Conservation (phyloP, 2,329 filamentous ascomycete genomes). For the Aspergillus sclerotialis region DNA sequence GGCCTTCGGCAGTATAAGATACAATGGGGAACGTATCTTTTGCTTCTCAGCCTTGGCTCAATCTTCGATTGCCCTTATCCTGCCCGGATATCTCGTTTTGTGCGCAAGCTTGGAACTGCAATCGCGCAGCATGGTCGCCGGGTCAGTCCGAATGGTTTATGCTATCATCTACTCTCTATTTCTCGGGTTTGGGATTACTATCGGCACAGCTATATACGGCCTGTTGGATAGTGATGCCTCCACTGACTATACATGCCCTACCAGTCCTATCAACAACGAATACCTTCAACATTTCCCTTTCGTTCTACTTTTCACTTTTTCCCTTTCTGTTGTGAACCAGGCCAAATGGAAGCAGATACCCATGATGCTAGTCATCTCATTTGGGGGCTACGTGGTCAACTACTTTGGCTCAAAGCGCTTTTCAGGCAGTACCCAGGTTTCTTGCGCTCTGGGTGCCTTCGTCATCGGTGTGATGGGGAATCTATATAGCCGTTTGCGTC, state of each 20-base stretch:
- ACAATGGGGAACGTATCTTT: conserved; percentile 47
- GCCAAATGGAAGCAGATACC: conserved; percentile 75
- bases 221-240: conserved; percentile 52
- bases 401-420: conserved; percentile 67
- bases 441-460: conserved; percentile 71
- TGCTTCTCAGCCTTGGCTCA: conserved; percentile 69
- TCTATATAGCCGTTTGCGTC: conserved; percentile 64
- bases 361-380: conserved; percentile 67
- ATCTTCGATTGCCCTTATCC: conserved; percentile 65
- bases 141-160: conserved; percentile 69
- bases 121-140: conserved; percentile 62
- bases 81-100: conserved; percentile 62
- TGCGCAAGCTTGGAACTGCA: conserved; percentile 61
- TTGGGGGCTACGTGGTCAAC: conserved; percentile 70
- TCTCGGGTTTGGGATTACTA: conserved; percentile 66
- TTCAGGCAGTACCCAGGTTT: conserved; percentile 64
- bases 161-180: conserved; percentile 69
- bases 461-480: conserved; percentile 76
- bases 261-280: conserved; percentile 45
- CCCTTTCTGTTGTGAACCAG: conserved; percentile 73
- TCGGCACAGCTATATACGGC: conserved; percentile 58
- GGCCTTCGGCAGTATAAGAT: conserved; percentile 60
- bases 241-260: conserved; percentile 41
- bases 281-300: conserved; percentile 59
- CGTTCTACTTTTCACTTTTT: conserved; percentile 68